These are phyloP conservation scores for Metschnikowia cubensis DNA, from an alignment of 805 yeast species.

Conservation along the genomic window DNA sequence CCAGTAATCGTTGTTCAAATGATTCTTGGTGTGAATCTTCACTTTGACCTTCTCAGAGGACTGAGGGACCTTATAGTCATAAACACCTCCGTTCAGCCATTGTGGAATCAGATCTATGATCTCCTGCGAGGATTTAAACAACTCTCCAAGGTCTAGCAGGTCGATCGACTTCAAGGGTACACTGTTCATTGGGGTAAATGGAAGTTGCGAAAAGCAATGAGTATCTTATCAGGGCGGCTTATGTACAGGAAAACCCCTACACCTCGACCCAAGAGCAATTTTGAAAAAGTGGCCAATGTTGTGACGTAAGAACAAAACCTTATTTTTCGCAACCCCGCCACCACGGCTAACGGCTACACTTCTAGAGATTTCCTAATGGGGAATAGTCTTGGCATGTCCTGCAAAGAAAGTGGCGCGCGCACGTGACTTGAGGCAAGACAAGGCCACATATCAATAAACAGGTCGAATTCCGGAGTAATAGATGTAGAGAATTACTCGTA, in stretches of 20 bases:
- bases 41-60: slow-evolving; percentile 11
- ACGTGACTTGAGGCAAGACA: slow-evolving; percentile 1
- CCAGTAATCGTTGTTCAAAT: slow-evolving; percentile 17
- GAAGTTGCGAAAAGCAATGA: slow-evolving; percentile 1
- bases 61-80: slow-evolving; percentile 15
- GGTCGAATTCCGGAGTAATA: neutral
- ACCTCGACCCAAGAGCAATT: neutral
- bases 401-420: slow-evolving; percentile 4
- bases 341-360: neutral
- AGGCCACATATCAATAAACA: neutral
- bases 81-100: slow-evolving; percentile 14
- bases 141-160: slow-evolving; percentile 8
- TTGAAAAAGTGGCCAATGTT: neutral
- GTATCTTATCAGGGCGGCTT: neutral
- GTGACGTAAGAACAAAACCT: neutral
- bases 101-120: slow-evolving; percentile 11
- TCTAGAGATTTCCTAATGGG: neutral
- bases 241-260: neutral
- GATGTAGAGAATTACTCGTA: neutral
- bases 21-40: slow-evolving; percentile 10
- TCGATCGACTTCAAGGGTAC: slow-evolving; percentile 13
- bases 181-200: slow-evolving; percentile 10
- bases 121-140: slow-evolving; percentile 9
- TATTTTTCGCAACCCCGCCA: neutral
- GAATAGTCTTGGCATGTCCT: neutral